Evolutionary conservation across 495 filamentous ascomycete genomes (phyloP).

Genomic region (Penicillium dipodomyicola): DNA sequence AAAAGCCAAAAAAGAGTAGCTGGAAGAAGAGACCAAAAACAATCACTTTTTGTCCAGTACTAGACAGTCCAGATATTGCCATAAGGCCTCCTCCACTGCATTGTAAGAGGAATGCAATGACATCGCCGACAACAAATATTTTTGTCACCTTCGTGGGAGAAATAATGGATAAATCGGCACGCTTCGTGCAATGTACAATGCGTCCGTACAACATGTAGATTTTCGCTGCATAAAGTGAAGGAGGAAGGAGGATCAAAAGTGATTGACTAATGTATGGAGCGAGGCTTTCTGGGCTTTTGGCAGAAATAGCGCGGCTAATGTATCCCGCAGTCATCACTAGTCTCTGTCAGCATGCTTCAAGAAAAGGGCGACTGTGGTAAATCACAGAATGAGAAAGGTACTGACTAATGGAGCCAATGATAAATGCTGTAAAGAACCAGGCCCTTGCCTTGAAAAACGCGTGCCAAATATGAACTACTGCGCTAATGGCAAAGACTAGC

Average conservation of each 20-base stretch:
- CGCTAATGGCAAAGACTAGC: too few species aligned
- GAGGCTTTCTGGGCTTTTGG: not conserved
- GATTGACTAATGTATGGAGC: not conserved
- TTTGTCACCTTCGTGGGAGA: not conserved
- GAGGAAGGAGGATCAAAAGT: not conserved
- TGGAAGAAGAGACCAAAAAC: constrained; percentile 37
- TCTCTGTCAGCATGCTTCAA: not conserved
- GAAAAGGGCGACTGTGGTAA: not conserved
- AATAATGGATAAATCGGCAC: not conserved
- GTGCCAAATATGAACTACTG: too few species aligned
- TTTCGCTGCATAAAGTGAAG: not conserved
- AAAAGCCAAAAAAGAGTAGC: constrained; percentile 35
- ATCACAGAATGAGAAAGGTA: not conserved
- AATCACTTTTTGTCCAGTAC: constrained; percentile 22
- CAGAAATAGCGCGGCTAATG: not conserved
- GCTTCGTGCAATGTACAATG: not conserved
- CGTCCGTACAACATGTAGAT: constrained; percentile 3
- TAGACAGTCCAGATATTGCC: not conserved
- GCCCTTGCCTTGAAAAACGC: not conserved
- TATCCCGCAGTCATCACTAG: constrained; percentile 1
- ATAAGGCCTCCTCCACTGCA: constrained; percentile 14
- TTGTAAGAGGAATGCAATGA: not conserved
- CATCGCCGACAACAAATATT: not conserved
- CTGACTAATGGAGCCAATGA: not conserved
- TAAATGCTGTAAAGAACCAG: not conserved